These are phyloP conservation scores for Fusarium sp. DNA, from an alignment of 2,329 filamentous ascomycete genomes.

Conservation along the genomic window DNA sequence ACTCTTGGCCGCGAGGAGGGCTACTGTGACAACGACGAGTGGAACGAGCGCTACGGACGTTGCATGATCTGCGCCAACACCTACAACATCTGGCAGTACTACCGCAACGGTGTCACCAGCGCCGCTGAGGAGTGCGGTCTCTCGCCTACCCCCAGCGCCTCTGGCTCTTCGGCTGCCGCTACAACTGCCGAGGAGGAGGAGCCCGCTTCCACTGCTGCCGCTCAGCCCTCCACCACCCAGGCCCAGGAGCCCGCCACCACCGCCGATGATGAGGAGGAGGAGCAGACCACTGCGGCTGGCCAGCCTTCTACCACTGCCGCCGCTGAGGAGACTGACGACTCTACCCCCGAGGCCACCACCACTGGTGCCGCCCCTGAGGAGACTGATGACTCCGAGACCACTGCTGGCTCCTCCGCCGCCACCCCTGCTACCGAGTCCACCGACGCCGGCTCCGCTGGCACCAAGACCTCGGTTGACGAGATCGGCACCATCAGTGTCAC, in stretches of 20 bases:
- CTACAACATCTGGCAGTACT: conserved; percentile 58
- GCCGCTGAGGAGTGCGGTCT: conserved; percentile 48
- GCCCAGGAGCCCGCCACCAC: background rate
- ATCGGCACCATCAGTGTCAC: conserved; percentile 27
- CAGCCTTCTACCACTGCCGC: background rate
- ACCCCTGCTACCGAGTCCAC: conserved; percentile 2
- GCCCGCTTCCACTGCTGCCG: background rate
- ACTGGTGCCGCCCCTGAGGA: background rate
- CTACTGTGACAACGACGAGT: conserved; percentile 54
- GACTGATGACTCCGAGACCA: background rate
- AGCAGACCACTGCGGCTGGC: background rate
- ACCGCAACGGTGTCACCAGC: conserved; percentile 51
- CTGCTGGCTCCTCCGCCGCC: background rate
- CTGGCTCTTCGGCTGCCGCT: conserved; percentile 13
- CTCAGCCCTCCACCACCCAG: background rate
- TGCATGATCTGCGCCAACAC: conserved; percentile 59
- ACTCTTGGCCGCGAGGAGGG: conserved; percentile 49
- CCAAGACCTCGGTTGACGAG: conserved; percentile 10
- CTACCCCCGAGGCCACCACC: background rate
- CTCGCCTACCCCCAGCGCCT: conserved; percentile 30
- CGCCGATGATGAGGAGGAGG: background rate
- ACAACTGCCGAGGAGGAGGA: conserved; percentile 6
- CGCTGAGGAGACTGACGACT: background rate
- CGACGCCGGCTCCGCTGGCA: background rate
- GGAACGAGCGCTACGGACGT: conserved; percentile 53